Evolutionary conservation across 1,139 yeast genomes (phyloP).

Genomic region (Saccharomyces hybrid): DNA sequence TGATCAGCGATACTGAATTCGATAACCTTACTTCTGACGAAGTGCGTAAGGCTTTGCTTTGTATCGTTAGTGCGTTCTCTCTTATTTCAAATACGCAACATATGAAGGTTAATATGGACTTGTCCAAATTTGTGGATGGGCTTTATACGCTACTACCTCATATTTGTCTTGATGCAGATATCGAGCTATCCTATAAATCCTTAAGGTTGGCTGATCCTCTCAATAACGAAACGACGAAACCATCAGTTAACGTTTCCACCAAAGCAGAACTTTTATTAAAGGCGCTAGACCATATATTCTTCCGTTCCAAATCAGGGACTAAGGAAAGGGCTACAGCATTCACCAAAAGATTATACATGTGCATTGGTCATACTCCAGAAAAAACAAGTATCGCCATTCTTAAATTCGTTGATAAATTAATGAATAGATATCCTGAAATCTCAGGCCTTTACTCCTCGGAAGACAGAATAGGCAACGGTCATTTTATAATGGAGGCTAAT

Average conservation of each 20-base stretch:
- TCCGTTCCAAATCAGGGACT: conserved; percentile 68
- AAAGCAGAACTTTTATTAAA: conserved; percentile 76
- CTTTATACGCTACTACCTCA: conserved; percentile 60
- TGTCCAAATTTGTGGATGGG: conserved; percentile 63
- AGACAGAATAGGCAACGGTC: conserved; percentile 76
- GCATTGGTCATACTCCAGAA: conserved; percentile 73
- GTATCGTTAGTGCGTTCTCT: conserved; percentile 87
- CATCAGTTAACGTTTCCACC: conserved; percentile 78
- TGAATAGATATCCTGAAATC: conserved; percentile 59
- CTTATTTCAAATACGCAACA: conserved; percentile 67
- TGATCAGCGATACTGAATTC: conserved; percentile 47
- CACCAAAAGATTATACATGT: conserved; percentile 65
- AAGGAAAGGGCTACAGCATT: conserved; percentile 71
- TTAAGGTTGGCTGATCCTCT: conserved; percentile 73
- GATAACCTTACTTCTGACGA: conserved; percentile 35
- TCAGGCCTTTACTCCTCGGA: conserved; percentile 78
- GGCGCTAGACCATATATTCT: conserved; percentile 73
- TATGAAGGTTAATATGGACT: conserved; percentile 55
- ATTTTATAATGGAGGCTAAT: conserved; percentile 55
- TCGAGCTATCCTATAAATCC: conserved; percentile 78
- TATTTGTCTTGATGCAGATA: conserved; percentile 68
- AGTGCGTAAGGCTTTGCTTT: conserved; percentile 64
- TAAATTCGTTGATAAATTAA: conserved; percentile 68
- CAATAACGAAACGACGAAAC: conserved; percentile 40
- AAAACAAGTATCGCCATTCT: conserved; percentile 72